Base-by-base conservation (phyloP, 352 stramenopile genomes). In the Phytophthora tubulina region DNA sequence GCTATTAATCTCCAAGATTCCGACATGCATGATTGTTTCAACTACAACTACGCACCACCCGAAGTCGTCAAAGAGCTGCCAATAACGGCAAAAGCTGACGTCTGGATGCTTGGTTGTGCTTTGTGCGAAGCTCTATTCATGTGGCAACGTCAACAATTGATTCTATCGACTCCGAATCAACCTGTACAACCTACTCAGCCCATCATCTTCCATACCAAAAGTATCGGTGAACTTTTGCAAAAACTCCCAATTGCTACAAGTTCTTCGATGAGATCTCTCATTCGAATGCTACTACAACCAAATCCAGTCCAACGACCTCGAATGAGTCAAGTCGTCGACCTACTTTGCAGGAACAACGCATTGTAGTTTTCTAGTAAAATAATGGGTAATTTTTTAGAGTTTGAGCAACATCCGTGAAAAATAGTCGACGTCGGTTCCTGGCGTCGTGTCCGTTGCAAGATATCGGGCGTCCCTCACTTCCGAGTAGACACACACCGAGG, bases 101-200 rank as follows among this genome's bases (percentile, higher is more conserved):
- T 69, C 0, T 93, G 84, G 84, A 91, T 92, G 86, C 61, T 93
- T 2, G 86, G 86, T 0, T 90, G 84, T 49, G 72, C 76, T 2
- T 45, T 93, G 0, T 90, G 73, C 9, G 81, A 90, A 17, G 78
- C 81, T 36, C 62, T 93, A 8, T 71, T 86, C 64, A 71, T 87
- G 21, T 92, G 80, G 80, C 79, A 93, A 35, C 58, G 17, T 1
- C 54, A 73, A 9, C 78, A 91, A 51, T 54, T 91, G 8, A 54
- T 50, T 2, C 27, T 46, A 2, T 66, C 46, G 17, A 58, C 41
- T 9, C 44, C 52, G 5, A 77, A 62, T 48, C 67, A 49, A 42
- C 45, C 44, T 10, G 10, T 35, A 9, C 52, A 35, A 21, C 3
- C 31, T 31, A 49, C 39, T 17, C 9, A 58, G 17, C 54, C 65